Base-by-base conservation (phyloP, 352 stramenopile species). In the Globisporangium emineosum region DNA sequence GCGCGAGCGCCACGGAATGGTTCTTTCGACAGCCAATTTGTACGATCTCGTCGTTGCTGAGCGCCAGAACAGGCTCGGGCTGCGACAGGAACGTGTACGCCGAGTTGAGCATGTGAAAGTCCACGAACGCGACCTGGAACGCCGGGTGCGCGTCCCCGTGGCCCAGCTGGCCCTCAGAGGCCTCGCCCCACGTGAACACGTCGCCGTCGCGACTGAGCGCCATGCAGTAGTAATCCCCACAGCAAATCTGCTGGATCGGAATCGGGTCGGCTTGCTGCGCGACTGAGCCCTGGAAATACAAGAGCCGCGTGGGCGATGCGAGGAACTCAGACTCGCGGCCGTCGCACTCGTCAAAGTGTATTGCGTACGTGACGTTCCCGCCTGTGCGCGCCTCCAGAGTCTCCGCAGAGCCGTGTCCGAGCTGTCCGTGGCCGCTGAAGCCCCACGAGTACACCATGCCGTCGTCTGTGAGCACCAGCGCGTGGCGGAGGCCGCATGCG, bases 171-270 rank as follows among this genome's bases (percentile, higher is more conserved):
- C 84, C 84, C 17, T 93, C 84, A 3, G 81, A 91, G 0, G 77
- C 81, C 58, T 93, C 84, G 19, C 84, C 84, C 84, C 84, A 91
- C 13, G 81, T 80, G 67, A 90, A 93, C 12, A 91, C 80, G 21
- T 89, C 79, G 37, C 84, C 80, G 10, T 76, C 78, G n/a, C 57
- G 63, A 62, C 84, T 91, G 40, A 91, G 65, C 1, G 65, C 81
- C 45, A 93, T 73, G 21, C 68, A 78, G 57, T 85, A 91, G 59
- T 89, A 93, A 53, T 91, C 80, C 12, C 84, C 84, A n/a, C 81
- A 89, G 27, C 71, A 82, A 5, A 90, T 67, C 23, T 77, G 69
- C 13, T 69, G 59, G 37, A 93, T 66, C 15, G 77, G 68, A 32
- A 91, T 93, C 1, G 80, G 80, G 5, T 81, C 79, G 15, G 84